phyloP scores from a whole-genome alignment of 75 land plant species.

The Picea glauca region DNA sequence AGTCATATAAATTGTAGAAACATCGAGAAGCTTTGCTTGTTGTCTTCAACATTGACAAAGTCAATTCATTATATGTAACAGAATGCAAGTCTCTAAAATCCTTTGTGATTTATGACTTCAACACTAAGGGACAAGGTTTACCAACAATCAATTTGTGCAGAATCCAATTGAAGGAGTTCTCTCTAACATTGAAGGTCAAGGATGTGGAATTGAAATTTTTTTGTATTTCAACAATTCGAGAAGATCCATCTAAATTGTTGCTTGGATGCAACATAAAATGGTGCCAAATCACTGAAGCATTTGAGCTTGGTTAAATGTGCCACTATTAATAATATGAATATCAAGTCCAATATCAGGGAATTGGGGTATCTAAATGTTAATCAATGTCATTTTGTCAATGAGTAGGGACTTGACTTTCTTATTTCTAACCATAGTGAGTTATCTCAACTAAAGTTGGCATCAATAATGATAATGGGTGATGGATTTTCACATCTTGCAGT shows the following conservation, averaged over 20 bases:
- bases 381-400: slow-evolving; percentile 35
- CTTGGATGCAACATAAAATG: slow-evolving; percentile 20
- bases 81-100: slow-evolving; percentile 20
- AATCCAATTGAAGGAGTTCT: slow-evolving; percentile 22
- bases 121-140: slow-evolving; percentile 27
- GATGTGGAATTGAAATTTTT: slow-evolving; percentile 36
- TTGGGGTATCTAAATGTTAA: slow-evolving; percentile 30
- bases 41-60: slow-evolving; percentile 20
- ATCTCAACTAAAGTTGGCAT: slow-evolving; percentile 30
- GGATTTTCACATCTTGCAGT: slow-evolving; percentile 23
- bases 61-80: slow-evolving; percentile 13
- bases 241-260: slow-evolving; percentile 27
- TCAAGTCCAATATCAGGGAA: slow-evolving; percentile 13
- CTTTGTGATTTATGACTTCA: slow-evolving; percentile 20
- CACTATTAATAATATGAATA: slow-evolving; percentile 14
- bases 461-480: slow-evolving; percentile 27
- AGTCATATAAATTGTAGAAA: too few species aligned
- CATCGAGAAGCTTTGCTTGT: slow-evolving; percentile 17
- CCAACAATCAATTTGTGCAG: slow-evolving; percentile 24
- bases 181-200: slow-evolving; percentile 26
- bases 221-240: slow-evolving; percentile 23
- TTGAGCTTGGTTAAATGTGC: slow-evolving; percentile 29
- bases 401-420: slow-evolving; percentile 32
- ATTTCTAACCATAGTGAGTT: slow-evolving; percentile 13
- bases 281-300: slow-evolving; percentile 17